phyloP scores from a whole-genome alignment of 2,329 filamentous ascomycete genomes.

The Cladosporium oxysporum region DNA sequence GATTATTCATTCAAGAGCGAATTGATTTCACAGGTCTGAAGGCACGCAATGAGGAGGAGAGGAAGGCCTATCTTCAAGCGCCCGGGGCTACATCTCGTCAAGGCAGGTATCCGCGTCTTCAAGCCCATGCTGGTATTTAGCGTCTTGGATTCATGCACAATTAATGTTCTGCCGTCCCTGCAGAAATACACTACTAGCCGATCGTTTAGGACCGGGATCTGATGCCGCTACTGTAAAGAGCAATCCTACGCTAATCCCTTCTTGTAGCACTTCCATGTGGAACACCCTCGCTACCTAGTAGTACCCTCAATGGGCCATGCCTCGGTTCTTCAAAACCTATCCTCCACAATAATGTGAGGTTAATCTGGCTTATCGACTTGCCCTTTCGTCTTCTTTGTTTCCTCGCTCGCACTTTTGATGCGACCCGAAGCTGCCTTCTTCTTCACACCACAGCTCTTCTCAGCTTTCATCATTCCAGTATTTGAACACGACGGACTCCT shows the following conservation, averaged over 20 bases:
- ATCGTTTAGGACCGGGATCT: background rate
- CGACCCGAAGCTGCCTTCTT: background rate
- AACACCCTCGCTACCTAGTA: background rate
- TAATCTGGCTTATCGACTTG: background rate
- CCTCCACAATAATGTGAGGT: background rate
- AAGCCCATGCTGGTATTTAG: background rate
- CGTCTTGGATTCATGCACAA: background rate
- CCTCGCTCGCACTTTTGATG: background rate
- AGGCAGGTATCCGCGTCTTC: background rate
- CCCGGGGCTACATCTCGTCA: background rate
- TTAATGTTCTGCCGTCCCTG: slow-evolving; percentile 3
- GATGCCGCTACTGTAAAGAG: slow-evolving; percentile 1
- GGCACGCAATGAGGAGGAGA: background rate
- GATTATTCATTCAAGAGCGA: background rate
- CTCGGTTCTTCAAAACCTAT: background rate
- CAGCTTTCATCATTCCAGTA: background rate
- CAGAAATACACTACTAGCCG: background rate
- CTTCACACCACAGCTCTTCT: background rate
- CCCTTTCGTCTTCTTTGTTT: background rate
- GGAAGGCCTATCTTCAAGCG: background rate
- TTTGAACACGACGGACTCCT: background rate
- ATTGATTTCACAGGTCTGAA: background rate
- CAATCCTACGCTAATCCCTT: background rate
- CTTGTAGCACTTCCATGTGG: background rate
- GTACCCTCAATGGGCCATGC: background rate